Evolutionary conservation across 2,329 filamentous ascomycete genomes (phyloP), one percentile per base, ranked within the genome.

Genomic region (Aspergillus pseudoglaucus): DNA sequence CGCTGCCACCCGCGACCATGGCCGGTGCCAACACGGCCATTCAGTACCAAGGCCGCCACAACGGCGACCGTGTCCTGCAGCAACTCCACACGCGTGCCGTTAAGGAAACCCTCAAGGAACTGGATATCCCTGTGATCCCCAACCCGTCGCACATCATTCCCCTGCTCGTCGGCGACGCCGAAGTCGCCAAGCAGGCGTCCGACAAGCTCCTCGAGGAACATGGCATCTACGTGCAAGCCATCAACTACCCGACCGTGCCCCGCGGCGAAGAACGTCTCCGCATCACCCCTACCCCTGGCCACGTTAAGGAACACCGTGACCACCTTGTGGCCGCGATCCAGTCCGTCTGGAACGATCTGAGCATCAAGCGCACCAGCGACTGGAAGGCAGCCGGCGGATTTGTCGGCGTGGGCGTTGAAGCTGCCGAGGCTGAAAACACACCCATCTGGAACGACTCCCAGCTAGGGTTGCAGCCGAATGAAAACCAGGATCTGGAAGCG

Each of bases 171-270:
- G 93, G 93, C 50, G 93, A 95, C 62, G 93, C 93, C 42, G 90
- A 93, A 70, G 75, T 94, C 37, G 93, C 93, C 50, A 96, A 93
- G 77, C 78, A 85, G 59, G 93, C 93, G 6, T 95, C 88, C 20
- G 93, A 98, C 66, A 83, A 95, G 75, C 82, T 98, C 18, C 80
- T 98, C 12, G 83, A 87, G 57, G 86, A 95, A 57, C 87, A 95
- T 75, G 82, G 84, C 52, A 96, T 98, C 65, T 98, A 98, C 66
- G 93, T 98, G 22, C 93, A 98, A 73, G 90, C 89, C 47, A 97
- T 98, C 79, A 98, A 98, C 75, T 97, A 97, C 72, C 93, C 93
- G 2, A 98, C 93, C 45, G 93, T 98, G 2, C 93, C 93, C 2
- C 89, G 95, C 6, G 93, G 93, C n/a, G 90, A 98, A 75, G 93